Evolutionary conservation across 2,329 filamentous ascomycete genomes (phyloP), one percentile per base, ranked within the genome.

Genomic region (Xylariaceae sp.): DNA sequence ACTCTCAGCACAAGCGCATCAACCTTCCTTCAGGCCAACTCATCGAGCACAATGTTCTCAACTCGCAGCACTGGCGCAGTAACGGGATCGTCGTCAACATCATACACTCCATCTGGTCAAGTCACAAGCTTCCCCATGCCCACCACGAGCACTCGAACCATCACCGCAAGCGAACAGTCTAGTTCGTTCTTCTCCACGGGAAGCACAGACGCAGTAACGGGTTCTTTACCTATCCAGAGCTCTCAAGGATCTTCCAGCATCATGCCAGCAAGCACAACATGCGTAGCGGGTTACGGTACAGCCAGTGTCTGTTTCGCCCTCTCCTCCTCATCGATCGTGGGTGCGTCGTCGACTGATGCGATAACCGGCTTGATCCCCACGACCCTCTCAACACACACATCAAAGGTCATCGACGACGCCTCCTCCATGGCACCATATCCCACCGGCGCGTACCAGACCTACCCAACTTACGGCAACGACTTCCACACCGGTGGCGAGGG

Each of bases 131-230:
- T 17, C 34, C 55, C 53, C 8, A 9, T 45, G 4, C 48, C 57
- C 23, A 45, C 59, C 56, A 9, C 55, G 13, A 60, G 55, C 53
- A 63, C 65, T 23, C 55, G 57, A 42, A 67, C 60, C 9, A n/a
- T 60, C 9, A 60, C 60, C 9, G 42, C 34, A 2, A 49, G 7
- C 51, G 4, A 15, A 50, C 8, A 13, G 23, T 18, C 59, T 7
- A 60, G 53, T 37, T 18, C 57, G 4, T 2, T 59, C 1, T 39
- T 23, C 18, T 56, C 54, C 0, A 62, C 47, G 3, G 58, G 52
- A 10, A 61, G 56, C 51, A 64, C 62, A 5, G 50, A 49, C 44
- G 48, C 56, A 3, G 55, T 59, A 9, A 59, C 63, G n/a, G 56
- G 42, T 15, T 49, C 61, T 39, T 58, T 51, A 11, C 39, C 48